These are phyloP conservation scores for Sinapis alba DNA, from an alignment of 441 rosid species.

Conservation along the genomic window DNA sequence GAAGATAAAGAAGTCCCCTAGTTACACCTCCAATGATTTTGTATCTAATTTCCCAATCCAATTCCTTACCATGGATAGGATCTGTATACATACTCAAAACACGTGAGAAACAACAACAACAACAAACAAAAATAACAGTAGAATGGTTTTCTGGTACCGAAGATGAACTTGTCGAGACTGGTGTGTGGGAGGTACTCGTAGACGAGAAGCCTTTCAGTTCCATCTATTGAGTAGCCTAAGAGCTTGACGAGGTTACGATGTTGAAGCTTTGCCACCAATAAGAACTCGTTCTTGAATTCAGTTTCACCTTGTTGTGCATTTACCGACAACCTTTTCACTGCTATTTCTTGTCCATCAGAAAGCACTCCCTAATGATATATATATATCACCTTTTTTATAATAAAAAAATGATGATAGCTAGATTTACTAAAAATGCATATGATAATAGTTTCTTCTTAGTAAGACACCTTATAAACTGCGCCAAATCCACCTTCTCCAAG, in stretches of 20 bases:
- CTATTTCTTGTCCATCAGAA: conserved; percentile 43
- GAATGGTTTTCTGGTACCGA: conserved; percentile 34
- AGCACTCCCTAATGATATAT: conserved; percentile 44
- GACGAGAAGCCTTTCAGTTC: conserved; percentile 51
- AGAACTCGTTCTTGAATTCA: conserved; percentile 50
- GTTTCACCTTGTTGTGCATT: conserved; percentile 46
- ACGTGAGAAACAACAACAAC: conserved; percentile 5
- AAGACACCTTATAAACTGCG: conserved; percentile 41
- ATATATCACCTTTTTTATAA: neutral
- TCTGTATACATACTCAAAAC: conserved; percentile 34
- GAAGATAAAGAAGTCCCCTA: conserved; percentile 54
- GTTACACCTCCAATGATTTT: conserved; percentile 53
- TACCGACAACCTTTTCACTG: conserved; percentile 47
- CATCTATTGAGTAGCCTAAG: conserved; percentile 44
- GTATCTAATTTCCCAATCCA: conserved; percentile 49
- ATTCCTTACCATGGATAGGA: conserved; percentile 28
- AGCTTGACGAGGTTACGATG: conserved; percentile 54
- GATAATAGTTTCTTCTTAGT: neutral
- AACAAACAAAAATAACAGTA: neutral
- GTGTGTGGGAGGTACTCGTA: conserved; percentile 53
- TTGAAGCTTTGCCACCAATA: conserved; percentile 47
- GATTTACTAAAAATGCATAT: neutral
- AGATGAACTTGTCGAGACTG: conserved; percentile 54
- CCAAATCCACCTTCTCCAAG: conserved; percentile 60
- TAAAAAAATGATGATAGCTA: neutral